Evolutionary conservation across 139 green algal species (phyloP).

Genomic region (Chlorella ohadii): DNA sequence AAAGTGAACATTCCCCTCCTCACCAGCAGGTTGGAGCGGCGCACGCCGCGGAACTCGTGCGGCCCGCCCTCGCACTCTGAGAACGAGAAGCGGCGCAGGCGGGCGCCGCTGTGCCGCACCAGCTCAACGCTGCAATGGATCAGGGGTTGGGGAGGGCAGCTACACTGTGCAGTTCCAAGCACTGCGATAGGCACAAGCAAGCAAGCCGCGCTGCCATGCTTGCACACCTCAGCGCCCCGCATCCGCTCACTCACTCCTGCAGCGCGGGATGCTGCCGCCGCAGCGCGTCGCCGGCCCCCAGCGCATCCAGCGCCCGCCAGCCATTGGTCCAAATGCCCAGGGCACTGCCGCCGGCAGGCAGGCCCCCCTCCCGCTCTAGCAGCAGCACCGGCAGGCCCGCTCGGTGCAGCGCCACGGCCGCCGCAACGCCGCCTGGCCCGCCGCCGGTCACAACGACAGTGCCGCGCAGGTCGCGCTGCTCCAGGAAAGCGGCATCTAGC

Average conservation of each 20-base stretch:
- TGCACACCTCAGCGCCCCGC: no score
- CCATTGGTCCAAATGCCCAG: slow-evolving; percentile 83
- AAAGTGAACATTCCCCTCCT: no score
- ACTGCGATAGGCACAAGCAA: no score
- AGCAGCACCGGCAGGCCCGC: slow-evolving; percentile 65
- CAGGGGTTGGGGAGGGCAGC: no score
- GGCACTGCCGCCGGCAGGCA: slow-evolving; percentile 58
- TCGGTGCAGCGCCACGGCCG: slow-evolving; percentile 63
- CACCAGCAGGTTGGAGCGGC: slow-evolving; percentile 51
- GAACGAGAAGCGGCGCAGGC: slow-evolving; percentile 67
- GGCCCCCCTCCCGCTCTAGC: slow-evolving; percentile 58
- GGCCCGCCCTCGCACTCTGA: slow-evolving; percentile 65
- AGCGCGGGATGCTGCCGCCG: slow-evolving; percentile 51
- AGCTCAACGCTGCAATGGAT: slow-evolving; percentile 52
- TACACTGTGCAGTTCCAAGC: no score
- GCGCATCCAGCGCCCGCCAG: slow-evolving; percentile 75
- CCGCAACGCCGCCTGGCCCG: slow-evolving; percentile 75
- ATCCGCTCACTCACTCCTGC: slow-evolving; percentile 54
- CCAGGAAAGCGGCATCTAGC: background rate
- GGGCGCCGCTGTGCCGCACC: slow-evolving; percentile 39
- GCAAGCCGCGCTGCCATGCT: no score
- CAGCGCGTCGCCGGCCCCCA: slow-evolving; percentile 66
- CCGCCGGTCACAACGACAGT: slow-evolving; percentile 61
- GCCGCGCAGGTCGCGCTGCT: slow-evolving; percentile 21
- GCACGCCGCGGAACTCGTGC: slow-evolving; percentile 80